These are phyloP conservation scores for Leptographium lundbergii DNA, from an alignment of 2,329 filamentous ascomycete genomes.

Conservation along the genomic window DNA sequence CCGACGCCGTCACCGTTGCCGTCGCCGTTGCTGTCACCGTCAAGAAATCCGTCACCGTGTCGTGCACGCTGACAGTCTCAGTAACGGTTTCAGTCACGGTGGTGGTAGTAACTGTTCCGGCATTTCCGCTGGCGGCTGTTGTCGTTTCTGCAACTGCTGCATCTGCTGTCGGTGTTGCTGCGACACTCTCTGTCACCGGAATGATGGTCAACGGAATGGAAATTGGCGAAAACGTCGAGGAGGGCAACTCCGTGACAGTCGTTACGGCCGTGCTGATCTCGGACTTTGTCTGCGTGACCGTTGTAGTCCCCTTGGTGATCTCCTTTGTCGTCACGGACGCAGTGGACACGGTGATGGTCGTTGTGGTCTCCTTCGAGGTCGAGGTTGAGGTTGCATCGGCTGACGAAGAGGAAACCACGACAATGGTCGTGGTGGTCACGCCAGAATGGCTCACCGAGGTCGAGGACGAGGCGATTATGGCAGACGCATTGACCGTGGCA, in stretches of 20 bases:
- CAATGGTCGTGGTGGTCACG: neutral
- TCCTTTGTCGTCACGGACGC: neutral
- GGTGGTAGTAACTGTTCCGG: neutral
- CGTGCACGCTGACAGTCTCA: conserved; percentile 5
- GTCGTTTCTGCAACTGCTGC: neutral
- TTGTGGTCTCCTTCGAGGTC: neutral
- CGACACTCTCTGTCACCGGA: neutral
- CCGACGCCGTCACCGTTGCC: conserved; percentile 1
- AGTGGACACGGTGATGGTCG: neutral
- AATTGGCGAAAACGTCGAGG: neutral
- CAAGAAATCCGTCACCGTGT: conserved; percentile 8
- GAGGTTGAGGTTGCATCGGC: neutral
- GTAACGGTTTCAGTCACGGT: conserved; percentile 2
- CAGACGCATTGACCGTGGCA: neutral
- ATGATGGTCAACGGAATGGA: neutral
- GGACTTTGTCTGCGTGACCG: neutral
- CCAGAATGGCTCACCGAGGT: neutral
- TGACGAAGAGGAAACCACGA: neutral
- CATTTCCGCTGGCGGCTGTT: neutral
- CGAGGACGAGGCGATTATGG: neutral
- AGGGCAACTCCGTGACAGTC: neutral
- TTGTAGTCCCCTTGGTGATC: neutral
- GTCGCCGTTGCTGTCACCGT: conserved; percentile 4
- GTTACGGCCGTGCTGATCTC: neutral
- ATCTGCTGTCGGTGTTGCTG: neutral